These are phyloP conservation scores for Aureobasidium vineae DNA, from an alignment of 2,329 filamentous ascomycete species.

Conservation along the genomic window DNA sequence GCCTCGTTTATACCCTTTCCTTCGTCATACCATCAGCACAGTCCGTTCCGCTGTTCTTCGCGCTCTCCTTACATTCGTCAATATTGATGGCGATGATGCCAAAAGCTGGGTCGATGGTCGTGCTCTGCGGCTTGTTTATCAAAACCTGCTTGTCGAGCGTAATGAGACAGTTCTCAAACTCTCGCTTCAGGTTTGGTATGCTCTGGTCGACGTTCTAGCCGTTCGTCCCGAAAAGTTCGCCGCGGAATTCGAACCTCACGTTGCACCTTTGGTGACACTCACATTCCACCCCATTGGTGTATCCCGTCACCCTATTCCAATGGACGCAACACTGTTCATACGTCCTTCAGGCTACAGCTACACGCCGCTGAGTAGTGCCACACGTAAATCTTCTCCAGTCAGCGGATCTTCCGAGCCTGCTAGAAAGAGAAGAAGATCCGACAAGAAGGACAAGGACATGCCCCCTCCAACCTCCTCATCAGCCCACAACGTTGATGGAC, in stretches of 20 bases:
- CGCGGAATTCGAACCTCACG: slow-evolving; percentile 69
- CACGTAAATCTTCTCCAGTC: slow-evolving; percentile 44
- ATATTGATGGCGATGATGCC: slow-evolving; percentile 73
- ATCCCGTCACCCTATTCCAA: slow-evolving; percentile 82
- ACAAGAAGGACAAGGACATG: slow-evolving; percentile 71
- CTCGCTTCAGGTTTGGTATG: slow-evolving; percentile 83
- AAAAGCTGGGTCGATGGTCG: slow-evolving; percentile 92
- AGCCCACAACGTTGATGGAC: slow-evolving; percentile 94
- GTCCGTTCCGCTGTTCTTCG: slow-evolving; percentile 91
- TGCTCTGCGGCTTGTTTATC: slow-evolving; percentile 83
- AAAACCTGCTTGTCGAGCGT: slow-evolving; percentile 91
- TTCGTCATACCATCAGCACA: slow-evolving; percentile 94
- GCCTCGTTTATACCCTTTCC: slow-evolving; percentile 89
- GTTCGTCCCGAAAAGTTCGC: slow-evolving; percentile 62
- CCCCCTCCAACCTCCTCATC: slow-evolving; percentile 51
- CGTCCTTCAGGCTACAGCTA: slow-evolving; percentile 90
- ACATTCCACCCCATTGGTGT: slow-evolving; percentile 91
- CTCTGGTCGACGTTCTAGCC: slow-evolving; percentile 68
- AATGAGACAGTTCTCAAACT: slow-evolving; percentile 78
- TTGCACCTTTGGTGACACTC: slow-evolving; percentile 78
- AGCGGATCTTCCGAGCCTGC: slow-evolving; percentile 61
- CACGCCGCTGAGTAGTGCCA: slow-evolving; percentile 49
- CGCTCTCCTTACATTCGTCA: slow-evolving; percentile 87
- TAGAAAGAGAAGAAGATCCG: slow-evolving; percentile 77
- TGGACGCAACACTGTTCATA: slow-evolving; percentile 86